Percentiles rank a stretch among this genome's conserved stretches.
These are phyloP conservation scores for Vitis riparia DNA, from an alignment of 164 flowering plant species.

Conservation along the genomic window DNA sequence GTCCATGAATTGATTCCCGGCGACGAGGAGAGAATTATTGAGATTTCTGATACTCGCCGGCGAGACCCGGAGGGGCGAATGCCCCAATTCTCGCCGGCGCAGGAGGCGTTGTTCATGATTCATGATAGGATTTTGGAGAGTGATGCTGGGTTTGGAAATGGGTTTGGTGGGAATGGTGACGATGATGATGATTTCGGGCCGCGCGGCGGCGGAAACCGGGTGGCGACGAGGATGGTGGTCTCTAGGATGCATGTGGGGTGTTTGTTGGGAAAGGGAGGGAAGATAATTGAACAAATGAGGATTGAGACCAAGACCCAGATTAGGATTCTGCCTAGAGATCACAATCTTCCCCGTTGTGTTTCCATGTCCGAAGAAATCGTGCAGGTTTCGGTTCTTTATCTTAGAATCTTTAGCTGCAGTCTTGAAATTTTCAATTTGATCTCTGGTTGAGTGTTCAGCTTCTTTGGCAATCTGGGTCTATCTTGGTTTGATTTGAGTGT, in stretches of 20 bases:
- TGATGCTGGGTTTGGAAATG: slow-evolving; percentile 39
- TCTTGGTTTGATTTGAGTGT: not conserved
- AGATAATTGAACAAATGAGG: slow-evolving; percentile 98
- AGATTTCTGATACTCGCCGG: slow-evolving; percentile 79
- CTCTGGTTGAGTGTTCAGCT: not conserved
- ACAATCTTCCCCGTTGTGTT: slow-evolving; percentile 79
- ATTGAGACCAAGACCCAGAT: slow-evolving; percentile 94
- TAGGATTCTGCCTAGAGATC: slow-evolving; percentile 90
- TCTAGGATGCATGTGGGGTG: slow-evolving; percentile 88
- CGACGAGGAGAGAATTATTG: slow-evolving; percentile 91
- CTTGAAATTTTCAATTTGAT: slow-evolving; percentile 4
- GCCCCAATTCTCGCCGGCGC: slow-evolving; percentile 81
- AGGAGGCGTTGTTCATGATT: slow-evolving; percentile 81
- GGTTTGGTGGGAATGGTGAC: slow-evolving; percentile 29
- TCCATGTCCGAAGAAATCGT: slow-evolving; percentile 88
- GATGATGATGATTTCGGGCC: slow-evolving; percentile 47
- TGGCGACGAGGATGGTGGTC: slow-evolving; percentile 86
- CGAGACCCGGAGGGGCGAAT: slow-evolving; percentile 82
- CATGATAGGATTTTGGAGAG: slow-evolving; percentile 92
- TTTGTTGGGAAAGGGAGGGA: slow-evolving; percentile 96
- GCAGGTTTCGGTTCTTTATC: slow-evolving; percentile 55
- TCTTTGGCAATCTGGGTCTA: not conserved
- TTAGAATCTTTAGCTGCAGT: not conserved
- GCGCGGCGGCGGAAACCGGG: slow-evolving; percentile 40
- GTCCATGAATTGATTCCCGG: slow-evolving; percentile 82